A percentile compares a stretch with the other conserved stretches of the same genome.
Evolutionary conservation across 306 rosid genomes (phyloP).

Genomic region (Alnus rubra): DNA sequence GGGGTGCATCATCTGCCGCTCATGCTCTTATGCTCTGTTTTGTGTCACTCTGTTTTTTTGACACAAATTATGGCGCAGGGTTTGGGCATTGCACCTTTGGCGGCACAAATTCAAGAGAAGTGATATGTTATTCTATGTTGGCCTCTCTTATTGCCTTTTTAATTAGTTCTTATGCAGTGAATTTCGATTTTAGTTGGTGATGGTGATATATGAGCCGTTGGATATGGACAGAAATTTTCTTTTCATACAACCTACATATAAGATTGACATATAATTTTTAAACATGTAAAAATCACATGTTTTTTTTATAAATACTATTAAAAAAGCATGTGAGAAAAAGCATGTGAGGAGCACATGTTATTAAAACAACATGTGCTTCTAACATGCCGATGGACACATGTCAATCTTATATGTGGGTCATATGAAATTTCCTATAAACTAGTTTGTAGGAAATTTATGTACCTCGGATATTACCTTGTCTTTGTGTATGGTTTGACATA

Average conservation of each 20-base stretch:
- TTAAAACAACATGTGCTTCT: too few species aligned
- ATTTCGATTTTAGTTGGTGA: slow-evolving; percentile 21
- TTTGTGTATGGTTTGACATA: background rate
- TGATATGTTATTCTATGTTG: slow-evolving; percentile 37
- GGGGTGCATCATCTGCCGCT: slow-evolving; percentile 12
- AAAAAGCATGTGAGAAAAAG: too few species aligned
- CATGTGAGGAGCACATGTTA: too few species aligned
- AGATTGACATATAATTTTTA: too few species aligned
- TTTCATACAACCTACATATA: too few species aligned
- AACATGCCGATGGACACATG: too few species aligned
- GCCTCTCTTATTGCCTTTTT: slow-evolving; percentile 46
- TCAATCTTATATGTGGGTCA: too few species aligned
- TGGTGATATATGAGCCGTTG: background rate
- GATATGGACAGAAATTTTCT: background rate
- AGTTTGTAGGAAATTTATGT: too few species aligned
- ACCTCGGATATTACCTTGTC: background rate
- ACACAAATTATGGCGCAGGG: slow-evolving; percentile 37
- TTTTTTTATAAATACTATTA: too few species aligned
- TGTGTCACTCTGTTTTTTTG: slow-evolving; percentile 32
- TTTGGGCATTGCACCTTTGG: slow-evolving; percentile 44
- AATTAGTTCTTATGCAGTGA: slow-evolving; percentile 24
- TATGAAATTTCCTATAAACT: too few species aligned
- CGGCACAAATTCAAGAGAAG: slow-evolving; percentile 40
- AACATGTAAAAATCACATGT: too few species aligned
- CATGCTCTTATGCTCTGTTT: slow-evolving; percentile 28